Evolutionary conservation across 495 filamentous ascomycete genomes (phyloP), one percentile per base, ranked within the genome.

Genomic region (Hypomontagnella monticulosa): DNA sequence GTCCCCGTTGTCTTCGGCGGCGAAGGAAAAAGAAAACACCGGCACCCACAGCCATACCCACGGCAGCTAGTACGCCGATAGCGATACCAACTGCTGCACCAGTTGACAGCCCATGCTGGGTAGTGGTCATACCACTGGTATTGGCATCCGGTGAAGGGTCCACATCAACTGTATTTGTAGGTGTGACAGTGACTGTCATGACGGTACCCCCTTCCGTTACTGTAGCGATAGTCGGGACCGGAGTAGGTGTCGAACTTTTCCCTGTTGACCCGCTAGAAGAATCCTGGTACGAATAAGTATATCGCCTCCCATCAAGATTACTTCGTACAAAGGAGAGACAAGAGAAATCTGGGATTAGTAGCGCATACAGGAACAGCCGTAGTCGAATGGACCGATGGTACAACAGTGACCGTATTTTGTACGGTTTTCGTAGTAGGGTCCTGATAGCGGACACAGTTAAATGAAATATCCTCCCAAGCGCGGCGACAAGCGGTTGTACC

Each of bases 1-100:
- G 61, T 15, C 50, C 57, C 49, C 38, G n/a, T 12, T 62, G 74
- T 63, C 71, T 77, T 32, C 46, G 63, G 18, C 66, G 75, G 37
- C 69, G 75, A 12, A 81, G 50, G 51, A 67, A 81, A 32, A 75
- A 67, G 42, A 80, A 46, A 14, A 75, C 65, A 3, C 61, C 68
- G 1, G 52, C 69, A 19, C 57, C 54, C 1, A 74, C 49, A 11
- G 67, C 60, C 11, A 81, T 23, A 18, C 53, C 74, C 12, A 65
- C 75, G 36, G 56, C 46, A 19, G 41, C 69, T 9, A 80, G 32
- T 18, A 81, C 73, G 43, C 80, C 81, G 3, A 82, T 58, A 16
- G 69, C 79, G 4, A 82, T 77, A 14, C 81, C 81, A 16, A 70
- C 81, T 9, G 73, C 72, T 4, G 74, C 71, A 7, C 76, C 81